A percentile compares a stretch with the other conserved stretches of the same genome.
Conservation (phyloP, 164 flowering plant species). For the Magnolia sinica region DNA sequence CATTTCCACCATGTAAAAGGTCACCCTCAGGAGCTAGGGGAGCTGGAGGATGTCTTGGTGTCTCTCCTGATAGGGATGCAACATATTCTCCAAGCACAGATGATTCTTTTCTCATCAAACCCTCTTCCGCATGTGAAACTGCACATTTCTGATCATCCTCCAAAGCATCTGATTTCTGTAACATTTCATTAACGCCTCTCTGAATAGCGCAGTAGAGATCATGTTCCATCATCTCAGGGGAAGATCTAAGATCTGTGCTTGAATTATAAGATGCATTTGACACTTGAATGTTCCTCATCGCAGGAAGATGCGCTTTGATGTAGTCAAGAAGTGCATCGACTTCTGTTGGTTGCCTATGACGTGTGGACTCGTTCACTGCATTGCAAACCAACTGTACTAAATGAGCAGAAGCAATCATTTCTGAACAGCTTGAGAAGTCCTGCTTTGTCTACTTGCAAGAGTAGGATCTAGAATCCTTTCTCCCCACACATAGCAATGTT, state of each 20-base stretch:
- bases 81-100: constrained; percentile 52
- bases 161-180: constrained; percentile 9
- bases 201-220: constrained; percentile 42
- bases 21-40: constrained; percentile 29
- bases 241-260: constrained; percentile 20
- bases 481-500: background rate
- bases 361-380: constrained; percentile 41
- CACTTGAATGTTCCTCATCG: constrained; percentile 30
- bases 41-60: constrained; percentile 24
- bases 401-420: constrained; percentile 30
- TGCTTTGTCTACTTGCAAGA: background rate
- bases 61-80: constrained; percentile 43
- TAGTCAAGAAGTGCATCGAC: constrained; percentile 47
- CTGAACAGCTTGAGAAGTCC: constrained; percentile 23
- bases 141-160: constrained; percentile 16
- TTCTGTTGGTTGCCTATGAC: constrained; percentile 42
- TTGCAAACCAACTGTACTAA: constrained; percentile 37
- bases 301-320: constrained; percentile 42
- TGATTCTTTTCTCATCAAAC: constrained; percentile 26
- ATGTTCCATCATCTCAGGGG: constrained; percentile 55
- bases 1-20: constrained; percentile 13
- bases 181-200: constrained; percentile 27
- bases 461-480: background rate
- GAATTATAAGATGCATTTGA: constrained; percentile 27
- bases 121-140: constrained; percentile 21